Conservation (phyloP, 1,139 yeast genomes). For the Candida glucosophila region DNA sequence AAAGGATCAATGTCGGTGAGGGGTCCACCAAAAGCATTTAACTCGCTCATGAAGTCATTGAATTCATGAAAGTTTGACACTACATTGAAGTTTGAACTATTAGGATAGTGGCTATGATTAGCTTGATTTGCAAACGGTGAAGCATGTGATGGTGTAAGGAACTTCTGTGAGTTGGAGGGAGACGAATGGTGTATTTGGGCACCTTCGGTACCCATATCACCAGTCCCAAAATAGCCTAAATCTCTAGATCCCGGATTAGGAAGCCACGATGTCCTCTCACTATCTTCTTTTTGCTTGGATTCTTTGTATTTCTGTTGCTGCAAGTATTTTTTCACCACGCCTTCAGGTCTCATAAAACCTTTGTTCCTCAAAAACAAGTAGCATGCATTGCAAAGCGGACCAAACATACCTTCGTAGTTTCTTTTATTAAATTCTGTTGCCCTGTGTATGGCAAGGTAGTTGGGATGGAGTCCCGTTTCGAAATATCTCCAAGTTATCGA, state of each 20-base stretch:
- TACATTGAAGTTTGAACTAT: constrained; percentile 6
- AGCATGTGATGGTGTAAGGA: constrained; percentile 36
- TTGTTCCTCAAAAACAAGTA: constrained; percentile 38
- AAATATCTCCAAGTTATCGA: constrained; percentile 41
- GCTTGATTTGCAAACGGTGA: constrained; percentile 38
- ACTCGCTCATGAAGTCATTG: constrained; percentile 40
- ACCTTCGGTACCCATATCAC: neutral
- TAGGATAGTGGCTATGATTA: constrained; percentile 18
- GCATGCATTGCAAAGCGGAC: constrained; percentile 45
- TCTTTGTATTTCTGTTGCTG: constrained; percentile 37
- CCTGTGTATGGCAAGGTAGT: constrained; percentile 29
- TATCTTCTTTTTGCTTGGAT: constrained; percentile 20
- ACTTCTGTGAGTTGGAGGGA: constrained; percentile 19
- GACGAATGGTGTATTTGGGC: constrained; percentile 12
- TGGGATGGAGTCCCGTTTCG: constrained; percentile 34
- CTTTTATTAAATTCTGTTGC: constrained; percentile 33
- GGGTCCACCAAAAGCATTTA: constrained; percentile 44
- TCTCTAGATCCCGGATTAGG: neutral
- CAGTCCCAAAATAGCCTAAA: neutral
- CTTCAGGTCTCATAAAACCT: constrained; percentile 46
- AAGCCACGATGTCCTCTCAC: constrained; percentile 1
- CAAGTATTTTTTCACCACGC: constrained; percentile 38
- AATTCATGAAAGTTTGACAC: constrained; percentile 22
- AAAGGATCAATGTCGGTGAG: constrained; percentile 47
- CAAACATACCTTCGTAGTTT: constrained; percentile 42